Percentiles rank a stretch among this genome's conserved stretches.
phyloP scores from a whole-genome alignment of 768 basidiomycete species.

The Lactarius sp. region DNA sequence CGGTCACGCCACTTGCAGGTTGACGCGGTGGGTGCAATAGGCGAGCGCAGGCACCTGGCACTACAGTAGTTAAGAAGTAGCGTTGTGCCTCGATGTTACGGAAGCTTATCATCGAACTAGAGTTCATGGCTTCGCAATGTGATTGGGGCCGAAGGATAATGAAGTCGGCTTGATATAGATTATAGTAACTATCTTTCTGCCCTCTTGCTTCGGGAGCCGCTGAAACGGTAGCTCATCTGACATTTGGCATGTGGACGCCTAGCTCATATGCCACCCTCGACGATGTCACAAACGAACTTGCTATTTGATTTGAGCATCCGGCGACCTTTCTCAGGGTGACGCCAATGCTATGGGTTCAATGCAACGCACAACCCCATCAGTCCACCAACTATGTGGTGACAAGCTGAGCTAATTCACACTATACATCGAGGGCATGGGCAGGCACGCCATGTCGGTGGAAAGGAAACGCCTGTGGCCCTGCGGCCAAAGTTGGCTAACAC shows the following conservation, averaged over 20 bases:
- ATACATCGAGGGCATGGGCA: background rate
- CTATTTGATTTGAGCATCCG: background rate
- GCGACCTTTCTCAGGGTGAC: background rate
- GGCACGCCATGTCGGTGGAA: background rate
- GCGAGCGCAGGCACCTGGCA: slow-evolving; percentile 1
- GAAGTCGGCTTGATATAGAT: slow-evolving; percentile 1
- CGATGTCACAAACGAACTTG: background rate
- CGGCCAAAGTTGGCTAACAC: background rate
- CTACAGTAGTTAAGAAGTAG: slow-evolving; percentile 1
- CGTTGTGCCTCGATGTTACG: slow-evolving; percentile 9
- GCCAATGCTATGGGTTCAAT: background rate
- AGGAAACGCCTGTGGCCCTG: background rate
- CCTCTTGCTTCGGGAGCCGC: background rate
- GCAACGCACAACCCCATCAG: background rate
- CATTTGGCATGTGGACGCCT: slow-evolving; percentile 1
- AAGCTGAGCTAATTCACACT: background rate
- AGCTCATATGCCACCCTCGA: background rate
- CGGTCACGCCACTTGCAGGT: slow-evolving; percentile 39
- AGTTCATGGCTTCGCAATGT: slow-evolving; percentile 2
- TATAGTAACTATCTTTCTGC: background rate
- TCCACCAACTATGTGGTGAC: background rate
- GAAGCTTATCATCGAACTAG: slow-evolving; percentile 7
- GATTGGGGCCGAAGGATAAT: slow-evolving; percentile 3
- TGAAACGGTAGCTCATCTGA: background rate
- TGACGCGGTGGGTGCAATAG: background rate